Evolutionary conservation across 2,329 filamentous ascomycete genomes (phyloP), one percentile per base, ranked within the genome.

Genomic region (Diaporthe citrichinensis): DNA sequence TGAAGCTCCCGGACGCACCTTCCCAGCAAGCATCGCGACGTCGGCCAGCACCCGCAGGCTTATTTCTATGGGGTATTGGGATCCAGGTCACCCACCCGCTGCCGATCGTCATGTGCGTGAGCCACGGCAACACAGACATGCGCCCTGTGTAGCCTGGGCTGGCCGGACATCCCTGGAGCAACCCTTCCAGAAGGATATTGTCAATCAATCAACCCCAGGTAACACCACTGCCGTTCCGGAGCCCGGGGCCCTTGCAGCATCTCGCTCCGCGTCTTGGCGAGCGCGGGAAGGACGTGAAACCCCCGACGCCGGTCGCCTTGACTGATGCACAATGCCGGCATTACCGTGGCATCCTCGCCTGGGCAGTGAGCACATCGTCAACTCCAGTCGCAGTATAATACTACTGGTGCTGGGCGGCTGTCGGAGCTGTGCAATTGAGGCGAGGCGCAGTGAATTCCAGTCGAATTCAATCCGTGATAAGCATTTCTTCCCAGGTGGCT

Each of bases 171-270:
- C 31, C 62, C n/a, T 68, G 62, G 31, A 25, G 9, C 15, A 53
- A 69, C 49, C 65, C 65, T 69, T 69, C 65, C 49, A 69, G 65
- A 69, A 53, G 49, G 49, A 51, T 53, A 39, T 46, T 55, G 57
- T 39, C 34, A 51, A 51, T 25, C 23, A 53, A 15, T 15, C 20
- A 25, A 8, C 65, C 46, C 49, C 65, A 53, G 25, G 41, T 72
- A 36, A 25, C 71, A 51, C 69, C 15, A 72, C 53, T 34, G 55
- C 23, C 71, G 71, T 51, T 4, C 55, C 51, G 57, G 55, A 28
- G 20, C 36, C 41, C 41, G 41, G 49, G 65, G 20, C 12, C 20
- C 34, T 69, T 69, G 65, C 49, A 53, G 65, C 23, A 69, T 55
- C 65, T 53, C 31, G 15, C 34, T 69, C 34, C 65, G 49, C 31